Conservation (phyloP, 2,329 filamentous ascomycete species). For the Ophiostoma piceae region DNA sequence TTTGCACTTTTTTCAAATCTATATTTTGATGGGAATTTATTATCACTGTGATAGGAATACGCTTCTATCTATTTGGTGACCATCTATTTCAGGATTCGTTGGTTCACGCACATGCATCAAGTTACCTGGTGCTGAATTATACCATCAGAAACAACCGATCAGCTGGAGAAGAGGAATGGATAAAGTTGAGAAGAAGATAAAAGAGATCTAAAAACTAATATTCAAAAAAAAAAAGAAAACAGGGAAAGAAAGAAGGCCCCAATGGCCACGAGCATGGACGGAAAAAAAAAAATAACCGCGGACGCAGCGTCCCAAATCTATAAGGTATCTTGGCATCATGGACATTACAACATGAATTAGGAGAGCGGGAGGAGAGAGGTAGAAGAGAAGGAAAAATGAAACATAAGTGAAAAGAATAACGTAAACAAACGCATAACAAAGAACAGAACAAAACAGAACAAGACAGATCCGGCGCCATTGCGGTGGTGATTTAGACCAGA, state of each 20-base stretch:
- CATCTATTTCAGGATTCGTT: too few species aligned
- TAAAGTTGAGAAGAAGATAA: too few species aligned
- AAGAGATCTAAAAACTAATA: background rate
- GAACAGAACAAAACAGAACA: background rate
- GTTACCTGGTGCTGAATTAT: too few species aligned
- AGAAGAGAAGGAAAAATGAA: background rate
- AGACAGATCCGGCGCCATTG: background rate
- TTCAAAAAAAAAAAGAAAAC: background rate
- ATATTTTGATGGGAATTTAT: too few species aligned
- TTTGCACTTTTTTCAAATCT: too few species aligned
- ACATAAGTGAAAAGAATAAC: background rate
- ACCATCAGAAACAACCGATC: background rate
- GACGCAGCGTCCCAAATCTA: conserved; percentile 24
- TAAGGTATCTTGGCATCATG: conserved; percentile 23
- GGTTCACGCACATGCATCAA: too few species aligned
- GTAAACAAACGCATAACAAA: background rate
- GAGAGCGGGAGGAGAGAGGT: conserved; percentile 8
- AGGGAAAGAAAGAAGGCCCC: background rate
- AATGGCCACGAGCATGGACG: conserved; percentile 1
- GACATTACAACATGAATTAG: conserved; percentile 19
- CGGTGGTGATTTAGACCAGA: too few species aligned
- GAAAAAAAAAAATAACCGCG: conserved; percentile 13
- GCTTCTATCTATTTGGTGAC: too few species aligned
- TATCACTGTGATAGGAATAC: too few species aligned
- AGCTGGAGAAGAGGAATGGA: background rate